Evolutionary conservation across 495 filamentous ascomycete species (phyloP), one percentile per base, ranked within the genome.

Genomic region (Aspergillus nanangensis): DNA sequence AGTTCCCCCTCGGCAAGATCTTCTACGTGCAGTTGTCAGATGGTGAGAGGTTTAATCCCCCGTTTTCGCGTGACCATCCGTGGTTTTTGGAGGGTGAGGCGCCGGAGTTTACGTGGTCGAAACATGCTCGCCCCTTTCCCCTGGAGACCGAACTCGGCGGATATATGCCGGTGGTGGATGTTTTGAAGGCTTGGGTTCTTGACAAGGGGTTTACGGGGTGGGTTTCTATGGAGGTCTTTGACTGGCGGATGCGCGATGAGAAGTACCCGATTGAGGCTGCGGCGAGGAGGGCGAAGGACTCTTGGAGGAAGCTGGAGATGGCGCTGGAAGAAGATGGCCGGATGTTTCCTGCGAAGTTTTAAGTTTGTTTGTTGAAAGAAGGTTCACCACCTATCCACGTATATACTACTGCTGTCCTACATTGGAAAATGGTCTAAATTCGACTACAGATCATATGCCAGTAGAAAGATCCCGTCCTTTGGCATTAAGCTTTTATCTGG

Each of bases 21-120:
- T 87, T 87, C 58, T 88, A 81, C 46, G 71, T 90, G 5, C 86
- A 90, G 62, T 66, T 90, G 7, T 85, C 83, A 2, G 85, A 91
- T 54, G 87, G 77, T 4, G 83, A 86, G 56, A 67, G 72, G 25
- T 73, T 87, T 3, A 48, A 60, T 2, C 58, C 69, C 21, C 85
- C 84, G 0, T 71, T 89, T n/a, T 65, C 77, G 1, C 59, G 63
- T 7, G 71, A 64, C 4, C 86, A 91, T 59, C 65, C 73, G 8
- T 88, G 80, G 65, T 81, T 83, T 60, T 46, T 78, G 18, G 61
- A 74, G 0, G 75, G 70, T 7, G 83, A 88, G 63, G 79, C 80
- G 32, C 64, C 79, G 8, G 63, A 82, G 19, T 87, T 90, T 80
- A 87, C 79, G 50, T 90, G 87, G 87, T 84, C 80, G 10, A 71